Evolutionary conservation across 2,329 filamentous ascomycete genomes (phyloP).

Genomic region (Colletotrichum sp.): DNA sequence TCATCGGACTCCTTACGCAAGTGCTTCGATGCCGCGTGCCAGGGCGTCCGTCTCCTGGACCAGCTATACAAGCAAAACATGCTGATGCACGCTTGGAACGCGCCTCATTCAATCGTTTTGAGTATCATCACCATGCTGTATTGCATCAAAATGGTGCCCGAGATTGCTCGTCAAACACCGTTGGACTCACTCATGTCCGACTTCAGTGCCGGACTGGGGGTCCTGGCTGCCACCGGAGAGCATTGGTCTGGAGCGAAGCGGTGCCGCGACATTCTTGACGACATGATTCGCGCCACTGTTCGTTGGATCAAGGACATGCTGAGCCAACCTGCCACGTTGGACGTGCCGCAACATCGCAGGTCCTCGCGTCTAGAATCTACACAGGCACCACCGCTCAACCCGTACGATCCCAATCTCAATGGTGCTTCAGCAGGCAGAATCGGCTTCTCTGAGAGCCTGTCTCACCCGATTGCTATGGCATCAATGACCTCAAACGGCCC

Average conservation of each 20-base stretch:
- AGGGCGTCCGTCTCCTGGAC: slow-evolving; percentile 44
- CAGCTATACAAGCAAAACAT: slow-evolving; percentile 48
- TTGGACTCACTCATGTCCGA: slow-evolving; percentile 39
- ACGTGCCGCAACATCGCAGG: background rate
- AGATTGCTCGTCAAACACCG: slow-evolving; percentile 39
- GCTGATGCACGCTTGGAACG: slow-evolving; percentile 53
- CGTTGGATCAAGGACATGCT: slow-evolving; percentile 28
- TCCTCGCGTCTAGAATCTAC: background rate
- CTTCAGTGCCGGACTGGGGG: slow-evolving; percentile 46
- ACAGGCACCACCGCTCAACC: background rate
- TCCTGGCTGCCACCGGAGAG: slow-evolving; percentile 56
- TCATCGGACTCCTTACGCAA: slow-evolving; percentile 39
- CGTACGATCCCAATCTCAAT: background rate
- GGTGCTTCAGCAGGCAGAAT: background rate
- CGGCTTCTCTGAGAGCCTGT: background rate
- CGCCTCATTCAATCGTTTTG: slow-evolving; percentile 53
- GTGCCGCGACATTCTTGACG: slow-evolving; percentile 49
- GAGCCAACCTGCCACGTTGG: background rate
- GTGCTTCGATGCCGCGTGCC: slow-evolving; percentile 49
- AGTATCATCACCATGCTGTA: slow-evolving; percentile 56
- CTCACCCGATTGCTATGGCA: background rate
- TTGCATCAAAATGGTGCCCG: slow-evolving; percentile 51
- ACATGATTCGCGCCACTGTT: slow-evolving; percentile 35
- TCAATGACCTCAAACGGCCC: background rate
- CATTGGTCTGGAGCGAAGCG: slow-evolving; percentile 57